A percentile compares a stretch with the other conserved stretches of the same genome.
phyloP scores from a whole-genome alignment of 2,329 filamentous ascomycete genomes.

The Pestalotiopsis sp. region DNA sequence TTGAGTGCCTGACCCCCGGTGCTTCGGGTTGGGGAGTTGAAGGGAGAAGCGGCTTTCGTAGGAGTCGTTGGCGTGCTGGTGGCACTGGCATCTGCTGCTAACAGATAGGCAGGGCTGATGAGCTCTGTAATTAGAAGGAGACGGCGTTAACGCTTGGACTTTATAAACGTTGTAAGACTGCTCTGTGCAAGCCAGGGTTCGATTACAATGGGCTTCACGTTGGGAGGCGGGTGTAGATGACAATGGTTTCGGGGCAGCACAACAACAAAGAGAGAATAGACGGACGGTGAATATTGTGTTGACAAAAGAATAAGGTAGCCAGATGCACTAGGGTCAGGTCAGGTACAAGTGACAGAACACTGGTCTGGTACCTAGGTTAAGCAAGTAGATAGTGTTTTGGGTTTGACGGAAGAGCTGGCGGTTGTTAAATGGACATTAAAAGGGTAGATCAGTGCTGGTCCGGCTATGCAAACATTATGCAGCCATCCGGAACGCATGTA shows the following conservation, averaged over 20 bases:
- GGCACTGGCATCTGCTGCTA: conserved; percentile 10
- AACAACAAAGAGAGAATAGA: not conserved
- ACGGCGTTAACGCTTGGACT: conserved; percentile 1
- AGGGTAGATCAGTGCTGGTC: not conserved
- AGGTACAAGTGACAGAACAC: not conserved
- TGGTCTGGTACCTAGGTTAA: not conserved
- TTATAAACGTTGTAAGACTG: not conserved
- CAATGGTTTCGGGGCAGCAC: not conserved
- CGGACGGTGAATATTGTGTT: not conserved
- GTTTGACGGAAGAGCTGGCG: not conserved
- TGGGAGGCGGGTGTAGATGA: not conserved
- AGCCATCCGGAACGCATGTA: not conserved
- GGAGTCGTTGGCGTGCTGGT: not conserved
- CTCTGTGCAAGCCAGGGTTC: not conserved
- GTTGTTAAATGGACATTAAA: not conserved
- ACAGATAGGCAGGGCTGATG: conserved; percentile 9
- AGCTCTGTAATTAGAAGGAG: not conserved
- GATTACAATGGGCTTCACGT: not conserved
- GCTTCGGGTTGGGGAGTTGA: not conserved
- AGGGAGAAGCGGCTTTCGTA: not conserved
- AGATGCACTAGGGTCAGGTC: not conserved
- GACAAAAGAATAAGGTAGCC: not conserved
- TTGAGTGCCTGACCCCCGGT: not conserved
- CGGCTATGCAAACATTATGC: not conserved
- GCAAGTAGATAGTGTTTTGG: not conserved